Percentiles rank a stretch among this genome's conserved stretches.
Conservation (phyloP, 257 asterid species). For the Gynochthodes officinalis region DNA sequence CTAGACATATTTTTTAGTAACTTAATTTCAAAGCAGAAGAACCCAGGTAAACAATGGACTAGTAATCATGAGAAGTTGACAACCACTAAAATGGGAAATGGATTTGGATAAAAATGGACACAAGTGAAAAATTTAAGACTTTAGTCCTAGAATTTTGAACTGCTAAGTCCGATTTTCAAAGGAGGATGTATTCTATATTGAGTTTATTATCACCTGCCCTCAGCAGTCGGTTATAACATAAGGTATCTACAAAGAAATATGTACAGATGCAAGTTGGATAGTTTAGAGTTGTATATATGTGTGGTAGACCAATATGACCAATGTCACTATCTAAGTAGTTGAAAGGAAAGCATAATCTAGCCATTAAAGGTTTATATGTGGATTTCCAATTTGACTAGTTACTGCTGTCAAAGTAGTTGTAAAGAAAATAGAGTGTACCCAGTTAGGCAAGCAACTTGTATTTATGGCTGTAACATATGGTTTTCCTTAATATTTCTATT, state of each 20-base stretch:
- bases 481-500: too few relatives aligned
- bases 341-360: too few relatives aligned
- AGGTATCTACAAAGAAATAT: too few relatives aligned
- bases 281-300: background rate
- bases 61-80: background rate
- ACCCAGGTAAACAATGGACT: background rate
- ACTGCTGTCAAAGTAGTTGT: too few relatives aligned
- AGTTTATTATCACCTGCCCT: background rate
- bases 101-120: background rate
- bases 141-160: background rate
- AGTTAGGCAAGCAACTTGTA: background rate
- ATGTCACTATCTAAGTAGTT: background rate
- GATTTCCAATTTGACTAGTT: too few relatives aligned
- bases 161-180: background rate
- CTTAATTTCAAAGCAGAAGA: background rate
- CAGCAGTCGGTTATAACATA: background rate
- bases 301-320: too few relatives aligned
- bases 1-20: background rate
- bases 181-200: background rate
- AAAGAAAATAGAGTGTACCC: background rate
- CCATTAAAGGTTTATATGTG: too few relatives aligned
- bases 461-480: too few relatives aligned
- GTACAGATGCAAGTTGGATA: too few relatives aligned
- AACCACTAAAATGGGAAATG: background rate
- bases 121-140: background rate